These are phyloP conservation scores for Trametes polyzona DNA, from an alignment of 1,284 basidiomycete genomes.

Conservation along the genomic window DNA sequence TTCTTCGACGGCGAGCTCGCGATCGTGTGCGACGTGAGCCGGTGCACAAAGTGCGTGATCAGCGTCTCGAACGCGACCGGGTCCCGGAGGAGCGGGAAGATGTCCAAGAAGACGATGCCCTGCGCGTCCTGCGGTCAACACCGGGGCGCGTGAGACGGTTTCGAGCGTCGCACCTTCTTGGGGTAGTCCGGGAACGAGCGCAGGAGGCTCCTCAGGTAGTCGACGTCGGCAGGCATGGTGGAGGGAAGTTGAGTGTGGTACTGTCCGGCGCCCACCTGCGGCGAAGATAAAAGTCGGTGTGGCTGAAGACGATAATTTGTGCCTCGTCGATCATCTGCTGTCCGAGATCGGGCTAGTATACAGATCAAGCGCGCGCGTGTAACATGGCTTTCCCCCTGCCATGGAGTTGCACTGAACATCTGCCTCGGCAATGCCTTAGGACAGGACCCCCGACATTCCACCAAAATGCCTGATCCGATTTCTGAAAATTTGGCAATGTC, in stretches of 20 bases:
- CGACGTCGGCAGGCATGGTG: conserved; percentile 73
- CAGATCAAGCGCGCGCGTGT: background rate
- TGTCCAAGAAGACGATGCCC: conserved; percentile 86
- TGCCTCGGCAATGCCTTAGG: too few relatives aligned
- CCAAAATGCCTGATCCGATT: too few relatives aligned
- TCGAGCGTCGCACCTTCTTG: conserved; percentile 64
- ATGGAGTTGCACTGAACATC: too few relatives aligned
- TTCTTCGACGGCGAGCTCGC: conserved; percentile 63
- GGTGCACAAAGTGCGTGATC: conserved; percentile 89
- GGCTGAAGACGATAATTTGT: conserved; percentile 7
- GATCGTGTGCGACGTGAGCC: conserved; percentile 81
- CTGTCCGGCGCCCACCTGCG: background rate
- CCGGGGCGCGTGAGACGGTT: background rate
- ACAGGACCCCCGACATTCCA: too few relatives aligned
- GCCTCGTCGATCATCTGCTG: background rate
- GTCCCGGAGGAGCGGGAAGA: conserved; percentile 87
- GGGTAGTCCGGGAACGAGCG: conserved; percentile 82
- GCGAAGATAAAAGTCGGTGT: background rate
- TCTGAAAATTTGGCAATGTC: too few relatives aligned
- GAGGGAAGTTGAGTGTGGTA: background rate
- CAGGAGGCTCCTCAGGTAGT: conserved; percentile 70
- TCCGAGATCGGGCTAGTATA: background rate
- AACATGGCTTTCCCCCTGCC: background rate
- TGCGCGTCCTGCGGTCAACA: conserved; percentile 32
- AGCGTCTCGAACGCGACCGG: conserved; percentile 89